A percentile compares a stretch with the other conserved stretches of the same genome.
These are phyloP conservation scores for Trametes sp. DNA, from an alignment of 1,284 basidiomycete species.

Conservation along the genomic window DNA sequence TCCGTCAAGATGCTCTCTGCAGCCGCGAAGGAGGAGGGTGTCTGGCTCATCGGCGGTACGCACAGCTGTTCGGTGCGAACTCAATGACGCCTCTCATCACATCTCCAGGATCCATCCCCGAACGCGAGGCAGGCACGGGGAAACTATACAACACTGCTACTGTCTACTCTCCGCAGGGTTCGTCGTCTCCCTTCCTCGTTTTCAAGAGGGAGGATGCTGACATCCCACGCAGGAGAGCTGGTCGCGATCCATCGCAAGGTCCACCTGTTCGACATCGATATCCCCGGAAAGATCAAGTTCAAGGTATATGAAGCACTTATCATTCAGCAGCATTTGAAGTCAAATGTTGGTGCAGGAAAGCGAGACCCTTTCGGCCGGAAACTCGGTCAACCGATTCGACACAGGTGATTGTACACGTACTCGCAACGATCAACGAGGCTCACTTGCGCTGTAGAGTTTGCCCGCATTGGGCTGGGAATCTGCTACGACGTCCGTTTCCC, in stretches of 20 bases:
- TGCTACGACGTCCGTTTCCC: slow-evolving; percentile 96
- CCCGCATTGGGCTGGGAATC: slow-evolving; percentile 89
- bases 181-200: not conserved
- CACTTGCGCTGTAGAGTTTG: slow-evolving; percentile 67
- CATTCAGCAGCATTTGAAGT: slow-evolving; percentile 5
- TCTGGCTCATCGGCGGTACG: slow-evolving; percentile 92
- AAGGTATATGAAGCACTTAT: slow-evolving; percentile 57
- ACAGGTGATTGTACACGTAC: slow-evolving; percentile 62
- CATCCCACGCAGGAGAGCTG: slow-evolving; percentile 67
- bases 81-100: not conserved
- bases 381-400: slow-evolving; percentile 83
- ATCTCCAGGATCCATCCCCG: slow-evolving; percentile 86
- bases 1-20: slow-evolving; percentile 85
- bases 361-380: slow-evolving; percentile 88
- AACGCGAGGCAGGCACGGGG: slow-evolving; percentile 68
- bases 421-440: not conserved
- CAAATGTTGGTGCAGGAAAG: slow-evolving; percentile 74
- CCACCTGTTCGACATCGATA: slow-evolving; percentile 98
- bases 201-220: not conserved
- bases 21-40: slow-evolving; percentile 81
- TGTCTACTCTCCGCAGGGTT: slow-evolving; percentile 88
- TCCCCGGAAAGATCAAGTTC: slow-evolving; percentile 96
- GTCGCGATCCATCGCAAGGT: slow-evolving; percentile 93
- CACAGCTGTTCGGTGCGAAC: slow-evolving; percentile 22
- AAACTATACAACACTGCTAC: slow-evolving; percentile 94